Evolutionary conservation across 2,329 filamentous ascomycete species (phyloP), one percentile per base, ranked within the genome.

Genomic region (Beauveria sp.): DNA sequence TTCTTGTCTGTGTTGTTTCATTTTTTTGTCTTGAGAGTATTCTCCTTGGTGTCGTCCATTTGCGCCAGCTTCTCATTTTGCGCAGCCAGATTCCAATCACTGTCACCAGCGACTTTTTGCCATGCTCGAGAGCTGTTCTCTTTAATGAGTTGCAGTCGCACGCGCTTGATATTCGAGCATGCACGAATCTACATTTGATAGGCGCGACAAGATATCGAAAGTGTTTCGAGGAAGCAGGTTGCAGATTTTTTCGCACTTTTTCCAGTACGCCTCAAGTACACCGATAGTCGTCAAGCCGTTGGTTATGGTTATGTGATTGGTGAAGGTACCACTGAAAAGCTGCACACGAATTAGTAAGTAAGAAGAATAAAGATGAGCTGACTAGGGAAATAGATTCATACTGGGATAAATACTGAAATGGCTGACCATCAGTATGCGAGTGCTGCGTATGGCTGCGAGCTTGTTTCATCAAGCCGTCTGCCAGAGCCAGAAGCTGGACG

Each of bases 371-470:
- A 38, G 12, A 38, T 14, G 34, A 38, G 5, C 12, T 14, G 34
- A 14, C 12, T 26, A 5, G 26, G 12, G 34, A 38, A 38, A 26
- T 5, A 26, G 26, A 26, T 5, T 26, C 1, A 26, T 26, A 26
- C 26, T 43, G 60, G 60, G 2, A 58, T 8, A 3, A 62, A 28
- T 10, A 53, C 24, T 16, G 53, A 59, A 12, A 58, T 16, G 8
- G n/a, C 24, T 5, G 61, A 59, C 54, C 54, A 59, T 24, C 22
- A 24, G 22, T 24, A 24, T 3, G 53, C 61, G 10, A 59, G 38
- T 9, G 40, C 54, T n/a, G 60, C 53, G 38, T 52, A 59, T 18
- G 46, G 60, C 34, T 62, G 52, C 8, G 28, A 12, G 60, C 53
- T 22, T 26, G 28, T 14, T 38, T 57, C 3, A 58, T 22, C n/a